Evolutionary conservation across 2,329 filamentous ascomycete species (phyloP).

Genomic region (Mariannaea elegans): DNA sequence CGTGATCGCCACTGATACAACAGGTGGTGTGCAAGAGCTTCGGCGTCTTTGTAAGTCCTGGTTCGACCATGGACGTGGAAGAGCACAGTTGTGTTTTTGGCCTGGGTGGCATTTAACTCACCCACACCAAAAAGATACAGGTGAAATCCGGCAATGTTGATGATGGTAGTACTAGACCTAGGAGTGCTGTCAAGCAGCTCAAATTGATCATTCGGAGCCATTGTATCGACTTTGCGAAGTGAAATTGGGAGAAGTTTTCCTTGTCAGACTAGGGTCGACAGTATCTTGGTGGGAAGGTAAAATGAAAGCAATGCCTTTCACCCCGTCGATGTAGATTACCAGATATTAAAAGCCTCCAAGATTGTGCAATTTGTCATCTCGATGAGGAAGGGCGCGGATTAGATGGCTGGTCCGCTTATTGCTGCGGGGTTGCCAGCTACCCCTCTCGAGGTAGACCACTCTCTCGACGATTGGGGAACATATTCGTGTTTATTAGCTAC

Average conservation of each 20-base stretch:
- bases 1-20: not conserved
- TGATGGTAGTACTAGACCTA: not conserved
- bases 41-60: not conserved
- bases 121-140: constrained; percentile 1
- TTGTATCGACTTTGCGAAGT: not conserved
- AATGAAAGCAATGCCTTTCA: too few relatives aligned
- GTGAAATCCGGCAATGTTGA: constrained; percentile 1
- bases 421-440: not conserved
- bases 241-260: too few relatives aligned
- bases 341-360: not conserved
- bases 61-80: constrained; percentile 10
- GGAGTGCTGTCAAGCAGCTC: not conserved
- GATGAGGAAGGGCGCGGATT: not conserved
- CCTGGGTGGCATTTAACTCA: not conserved
- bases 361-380: not conserved
- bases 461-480: not conserved
- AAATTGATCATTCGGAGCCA: not conserved
- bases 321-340: not conserved
- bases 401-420: not conserved
- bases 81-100: not conserved
- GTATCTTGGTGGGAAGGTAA: too few relatives aligned
- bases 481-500: too few relatives aligned
- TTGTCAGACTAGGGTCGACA: too few relatives aligned
- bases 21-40: not conserved
- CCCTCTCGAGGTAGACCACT: not conserved